phyloP scores from a whole-genome alignment of 2,329 filamentous ascomycete species.

The Myriosclerotinia curreyana region DNA sequence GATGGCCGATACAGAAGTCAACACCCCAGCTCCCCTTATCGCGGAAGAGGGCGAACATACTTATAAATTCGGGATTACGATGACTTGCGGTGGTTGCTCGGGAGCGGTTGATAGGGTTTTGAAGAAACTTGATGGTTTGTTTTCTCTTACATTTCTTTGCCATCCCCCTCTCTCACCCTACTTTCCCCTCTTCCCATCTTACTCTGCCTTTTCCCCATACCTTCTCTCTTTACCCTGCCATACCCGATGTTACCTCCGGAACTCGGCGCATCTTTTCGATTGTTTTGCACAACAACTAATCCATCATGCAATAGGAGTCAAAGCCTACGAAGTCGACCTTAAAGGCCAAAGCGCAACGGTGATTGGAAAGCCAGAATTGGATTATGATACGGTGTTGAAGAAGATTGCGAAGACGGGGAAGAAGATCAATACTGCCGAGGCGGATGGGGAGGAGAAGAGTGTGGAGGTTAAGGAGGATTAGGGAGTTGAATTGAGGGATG shows the following conservation, averaged over 20 bases:
- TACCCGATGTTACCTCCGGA: no score
- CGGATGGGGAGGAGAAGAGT: slow-evolving; percentile 59
- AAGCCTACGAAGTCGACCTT: slow-evolving; percentile 82
- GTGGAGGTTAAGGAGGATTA: slow-evolving; percentile 46
- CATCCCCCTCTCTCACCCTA: not conserved
- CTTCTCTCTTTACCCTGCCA: not conserved
- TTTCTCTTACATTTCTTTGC: slow-evolving; percentile 14
- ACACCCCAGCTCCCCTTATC: slow-evolving; percentile 14
- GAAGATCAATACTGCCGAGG: slow-evolving; percentile 75
- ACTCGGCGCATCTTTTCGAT: no score
- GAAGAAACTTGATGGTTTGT: slow-evolving; percentile 82
- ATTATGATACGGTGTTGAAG: slow-evolving; percentile 76
- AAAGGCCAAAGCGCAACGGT: slow-evolving; percentile 81
- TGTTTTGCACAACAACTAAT: no score
- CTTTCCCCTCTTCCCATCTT: not conserved
- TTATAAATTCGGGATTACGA: slow-evolving; percentile 92
- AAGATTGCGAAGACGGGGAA: slow-evolving; percentile 97
- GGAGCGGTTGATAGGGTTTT: slow-evolving; percentile 89
- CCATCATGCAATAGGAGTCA: slow-evolving; percentile 60
- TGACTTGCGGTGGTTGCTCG: slow-evolving; percentile 96
- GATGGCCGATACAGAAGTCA: slow-evolving; percentile 18
- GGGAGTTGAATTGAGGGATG: not conserved
- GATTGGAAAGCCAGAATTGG: slow-evolving; percentile 63
- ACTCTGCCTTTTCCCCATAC: no score
- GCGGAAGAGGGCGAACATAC: slow-evolving; percentile 53